Evolutionary conservation across 768 basidiomycete species (phyloP), one percentile per base, ranked within the genome.

Genomic region (Dentipellis sp.): DNA sequence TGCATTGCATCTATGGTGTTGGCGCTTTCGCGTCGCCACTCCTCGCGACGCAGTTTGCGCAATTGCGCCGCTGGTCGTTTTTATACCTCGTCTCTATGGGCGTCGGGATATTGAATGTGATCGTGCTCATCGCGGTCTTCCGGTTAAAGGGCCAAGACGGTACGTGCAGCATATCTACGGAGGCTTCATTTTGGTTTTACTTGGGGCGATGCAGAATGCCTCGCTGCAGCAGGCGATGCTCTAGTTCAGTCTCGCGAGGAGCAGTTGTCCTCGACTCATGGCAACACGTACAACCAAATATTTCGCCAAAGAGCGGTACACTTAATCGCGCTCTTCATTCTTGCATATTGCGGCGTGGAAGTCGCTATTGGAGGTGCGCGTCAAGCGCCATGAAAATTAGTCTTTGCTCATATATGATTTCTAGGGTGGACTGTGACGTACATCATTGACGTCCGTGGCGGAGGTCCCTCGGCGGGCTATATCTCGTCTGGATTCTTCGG

Each of bases 21-120:
- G 85, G 86, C 1, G 86, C 86, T 2, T 71, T 88, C 7, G 74
- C 73, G 5, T 68, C 91, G 0, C 92, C 92, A 1, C 75, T 94
- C 16, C 81, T 85, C 0, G 78, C 91, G 0, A 94, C 93, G 0
- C 87, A 91, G 56, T 94, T 94, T 60, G 75, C 88, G 0, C 79
- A 81, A 55, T 62, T 80, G 21, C 67, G 60, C 0, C 76, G 71
- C 36, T 93, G 91, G 91, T 87, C 83, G 0, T 85, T 87, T 66
- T 86, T 92, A 66, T 94, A 83, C 63, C 74, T 92, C 9, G 72
- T 72, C 1, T 89, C 88, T 0, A 68, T 92, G 0, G 84, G 81
- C 1, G 60, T 94, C n/a, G 81, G 87, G 0, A 54, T 81, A 14
- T 59, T 72, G 42, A 91, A 88, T 59, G 72, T 77, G 1, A 39